A percentile compares a stretch with the other conserved stretches of the same genome.
Evolutionary conservation across 2,329 filamentous ascomycete genomes (phyloP).

Genomic region (Fusarium continuum): DNA sequence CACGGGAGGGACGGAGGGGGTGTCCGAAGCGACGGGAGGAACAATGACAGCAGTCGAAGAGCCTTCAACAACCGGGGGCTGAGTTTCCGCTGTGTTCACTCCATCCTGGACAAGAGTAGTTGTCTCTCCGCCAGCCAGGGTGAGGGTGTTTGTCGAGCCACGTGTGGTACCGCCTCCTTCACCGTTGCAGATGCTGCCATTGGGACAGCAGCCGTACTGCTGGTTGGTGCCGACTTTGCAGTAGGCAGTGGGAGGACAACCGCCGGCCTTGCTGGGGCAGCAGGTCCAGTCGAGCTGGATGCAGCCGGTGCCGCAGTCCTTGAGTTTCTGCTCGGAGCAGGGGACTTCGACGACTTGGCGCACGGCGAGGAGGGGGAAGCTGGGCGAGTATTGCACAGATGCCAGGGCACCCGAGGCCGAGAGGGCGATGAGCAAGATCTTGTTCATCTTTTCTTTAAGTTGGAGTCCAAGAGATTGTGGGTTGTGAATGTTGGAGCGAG

Average conservation of each 20-base stretch:
- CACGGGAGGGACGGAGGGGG: background rate
- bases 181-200: constrained; percentile 42
- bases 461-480: background rate
- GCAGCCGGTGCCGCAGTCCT: constrained; percentile 45
- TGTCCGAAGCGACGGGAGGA: background rate
- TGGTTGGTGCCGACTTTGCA: constrained; percentile 43
- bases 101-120: constrained; percentile 8
- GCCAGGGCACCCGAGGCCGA: constrained; percentile 34
- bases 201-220: constrained; percentile 45
- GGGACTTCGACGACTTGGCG: constrained; percentile 38
- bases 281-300: constrained; percentile 43
- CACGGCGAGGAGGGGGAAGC: constrained; percentile 23
- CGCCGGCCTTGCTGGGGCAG: constrained; percentile 43
- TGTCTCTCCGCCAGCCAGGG: constrained; percentile 12
- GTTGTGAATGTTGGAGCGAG: background rate
- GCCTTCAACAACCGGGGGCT: constrained; percentile 15
- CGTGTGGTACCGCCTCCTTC: constrained; percentile 38
- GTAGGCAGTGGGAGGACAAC: constrained; percentile 38
- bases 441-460: constrained; percentile 40
- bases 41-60: constrained; percentile 11
- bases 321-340: constrained; percentile 37
- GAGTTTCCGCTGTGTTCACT: background rate
- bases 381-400: constrained; percentile 8
- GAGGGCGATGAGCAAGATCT: constrained; percentile 38
- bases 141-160: constrained; percentile 20